These are phyloP conservation scores for Daphne laureola DNA, from an alignment of 441 rosid genomes.

Conservation along the genomic window DNA sequence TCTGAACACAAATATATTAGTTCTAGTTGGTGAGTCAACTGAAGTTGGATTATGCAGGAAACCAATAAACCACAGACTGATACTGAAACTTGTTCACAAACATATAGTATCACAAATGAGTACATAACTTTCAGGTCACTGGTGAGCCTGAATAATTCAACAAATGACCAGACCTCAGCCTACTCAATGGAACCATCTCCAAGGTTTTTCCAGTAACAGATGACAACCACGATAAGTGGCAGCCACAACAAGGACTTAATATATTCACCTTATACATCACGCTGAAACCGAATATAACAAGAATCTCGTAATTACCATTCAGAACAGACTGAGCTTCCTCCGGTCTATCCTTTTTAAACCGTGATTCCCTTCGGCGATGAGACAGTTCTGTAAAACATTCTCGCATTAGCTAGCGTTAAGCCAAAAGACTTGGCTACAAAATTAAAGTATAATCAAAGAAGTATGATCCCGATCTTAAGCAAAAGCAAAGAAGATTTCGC, in stretches of 20 bases:
- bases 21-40: neutral
- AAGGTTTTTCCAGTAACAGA: too few relatives aligned
- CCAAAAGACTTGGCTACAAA: neutral
- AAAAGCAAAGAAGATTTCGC: neutral
- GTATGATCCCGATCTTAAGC: conserved; percentile 9
- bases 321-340: conserved; percentile 25
- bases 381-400: conserved; percentile 9
- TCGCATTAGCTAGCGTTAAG: neutral
- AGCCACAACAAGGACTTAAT: too few relatives aligned
- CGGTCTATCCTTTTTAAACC: conserved; percentile 13
- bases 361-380: conserved; percentile 6
- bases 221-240: conserved; percentile 4
- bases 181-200: neutral
- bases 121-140: too few relatives aligned
- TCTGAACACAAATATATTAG: conserved; percentile 26
- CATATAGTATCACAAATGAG: too few relatives aligned
- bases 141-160: too few relatives aligned
- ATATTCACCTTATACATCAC: too few relatives aligned
- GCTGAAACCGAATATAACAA: too few relatives aligned
- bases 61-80: neutral
- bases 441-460: conserved; percentile 2
- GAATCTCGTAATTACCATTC: conserved; percentile 20
- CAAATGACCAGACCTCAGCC: neutral
- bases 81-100: too few relatives aligned
- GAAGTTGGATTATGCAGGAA: conserved; percentile 10